Evolutionary conservation across 768 basidiomycete genomes (phyloP), one percentile per base, ranked within the genome.

Genomic region (Lactifluus echinatus): DNA sequence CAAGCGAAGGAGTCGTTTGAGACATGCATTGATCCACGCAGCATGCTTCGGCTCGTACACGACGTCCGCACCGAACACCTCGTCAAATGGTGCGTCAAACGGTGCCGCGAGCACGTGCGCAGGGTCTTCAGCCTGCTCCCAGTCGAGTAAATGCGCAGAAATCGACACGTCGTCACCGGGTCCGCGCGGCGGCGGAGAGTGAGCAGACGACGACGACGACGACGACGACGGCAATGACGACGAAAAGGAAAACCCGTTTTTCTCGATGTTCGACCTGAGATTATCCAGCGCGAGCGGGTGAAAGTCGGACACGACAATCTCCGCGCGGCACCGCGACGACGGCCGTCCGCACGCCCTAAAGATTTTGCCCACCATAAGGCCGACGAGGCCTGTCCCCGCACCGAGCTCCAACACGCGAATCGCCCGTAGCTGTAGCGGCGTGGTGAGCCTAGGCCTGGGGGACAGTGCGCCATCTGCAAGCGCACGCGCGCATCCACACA

Each of bases 321-420:
- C 53, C 15, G 46, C 50, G 36, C 28, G n/a, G 15, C 42, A n/a
- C 4, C 24, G 24, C 34, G 17, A 17, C 26, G 24, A 6, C n/a
- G 8, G 8, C 14, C 15, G 14, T 29, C 2, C 8, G 31, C 31
- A 4, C 10, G 6, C n/a, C 34, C 61, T 48, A 28, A 74, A 57
- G 0, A 74, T 43, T 33, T 73, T 74, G 5, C 72, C 73, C 1
- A 72, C 60, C 1, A 73, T 66, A 51, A 82, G 66, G 36, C 75
- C 73, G 51, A 81, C 76, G 28, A 83, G 67, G 0, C 82, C 82
- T 0, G 81, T 83, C 1, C 81, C 81, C 5, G 81, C 78, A 12
- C 81, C 82, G 0, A 83, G 69, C 65, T 83, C 81, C 31, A 83
- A 72, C 26, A 80, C 62, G 0, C 77, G 71, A 2, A 78, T 62